Conservation (phyloP, 2,329 filamentous ascomycete genomes). For the Colletotrichum eremochloae region DNA sequence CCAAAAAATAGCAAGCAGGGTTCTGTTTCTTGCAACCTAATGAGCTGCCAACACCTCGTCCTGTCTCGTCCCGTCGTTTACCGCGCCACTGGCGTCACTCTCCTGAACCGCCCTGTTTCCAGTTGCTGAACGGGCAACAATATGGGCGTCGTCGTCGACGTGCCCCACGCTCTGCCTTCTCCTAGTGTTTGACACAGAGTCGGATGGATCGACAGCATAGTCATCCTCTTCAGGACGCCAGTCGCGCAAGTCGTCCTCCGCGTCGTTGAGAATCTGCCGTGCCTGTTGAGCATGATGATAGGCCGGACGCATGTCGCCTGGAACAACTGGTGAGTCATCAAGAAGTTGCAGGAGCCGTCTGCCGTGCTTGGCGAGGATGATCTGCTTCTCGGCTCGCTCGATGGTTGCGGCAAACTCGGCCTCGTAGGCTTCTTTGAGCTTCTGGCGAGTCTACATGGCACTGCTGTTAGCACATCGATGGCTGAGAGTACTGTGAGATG, state of each 20-base stretch:
- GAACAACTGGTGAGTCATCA: constrained; percentile 90
- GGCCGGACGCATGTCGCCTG: constrained; percentile 80
- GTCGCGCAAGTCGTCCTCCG: constrained; percentile 85
- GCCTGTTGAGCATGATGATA: constrained; percentile 78
- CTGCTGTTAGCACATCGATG: not conserved
- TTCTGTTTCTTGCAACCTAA: not conserved
- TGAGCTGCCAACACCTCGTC: constrained; percentile 15
- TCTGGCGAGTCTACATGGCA: constrained; percentile 81
- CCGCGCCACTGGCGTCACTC: constrained; percentile 6
- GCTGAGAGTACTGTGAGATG: not conserved
- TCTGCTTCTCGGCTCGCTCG: constrained; percentile 96
- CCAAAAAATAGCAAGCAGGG: constrained; percentile 5
- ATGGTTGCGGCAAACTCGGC: constrained; percentile 90
- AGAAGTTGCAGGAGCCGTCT: constrained; percentile 86
- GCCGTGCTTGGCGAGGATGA: constrained; percentile 91
- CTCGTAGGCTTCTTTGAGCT: constrained; percentile 95
- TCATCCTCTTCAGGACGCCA: constrained; percentile 71
- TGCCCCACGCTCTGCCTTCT: constrained; percentile 24
- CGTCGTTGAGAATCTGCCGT: constrained; percentile 90
- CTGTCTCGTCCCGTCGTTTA: constrained; percentile 26
- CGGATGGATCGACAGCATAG: constrained; percentile 34
- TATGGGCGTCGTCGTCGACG: constrained; percentile 31
- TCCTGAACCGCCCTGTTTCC: not conserved
- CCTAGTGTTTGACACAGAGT: constrained; percentile 16
- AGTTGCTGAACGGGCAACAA: constrained; percentile 24